Percentiles rank a stretch among this genome's conserved stretches.
Evolutionary conservation across 331 rosid species (phyloP).

Genomic region (Quercus phellos): DNA sequence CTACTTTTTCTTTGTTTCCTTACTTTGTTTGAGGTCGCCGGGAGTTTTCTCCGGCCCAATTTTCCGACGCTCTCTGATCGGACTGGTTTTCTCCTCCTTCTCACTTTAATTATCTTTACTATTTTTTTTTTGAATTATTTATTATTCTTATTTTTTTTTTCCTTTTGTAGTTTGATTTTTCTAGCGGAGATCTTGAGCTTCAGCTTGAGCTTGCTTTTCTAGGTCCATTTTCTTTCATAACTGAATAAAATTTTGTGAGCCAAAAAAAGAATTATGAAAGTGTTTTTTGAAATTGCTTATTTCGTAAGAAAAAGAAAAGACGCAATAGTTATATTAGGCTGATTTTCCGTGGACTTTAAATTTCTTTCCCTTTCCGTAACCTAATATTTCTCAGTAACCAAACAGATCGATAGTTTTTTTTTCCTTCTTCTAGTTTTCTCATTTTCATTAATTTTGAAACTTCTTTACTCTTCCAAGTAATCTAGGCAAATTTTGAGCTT

Average conservation of each 20-base stretch:
- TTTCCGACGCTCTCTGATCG: slow-evolving; percentile 7
- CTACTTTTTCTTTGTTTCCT: slow-evolving; percentile 18
- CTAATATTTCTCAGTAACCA: neutral
- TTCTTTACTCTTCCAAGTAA: neutral
- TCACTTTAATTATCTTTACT: neutral
- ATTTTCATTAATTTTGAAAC: neutral
- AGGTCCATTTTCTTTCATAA: slow-evolving; percentile 5
- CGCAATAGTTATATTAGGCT: too few relatives aligned
- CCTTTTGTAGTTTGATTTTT: neutral
- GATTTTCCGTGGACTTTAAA: neutral
- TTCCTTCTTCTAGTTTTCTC: neutral
- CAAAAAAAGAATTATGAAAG: neutral
- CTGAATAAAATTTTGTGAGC: slow-evolving; percentile 16
- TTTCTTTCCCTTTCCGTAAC: neutral
- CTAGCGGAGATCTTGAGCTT: slow-evolving; percentile 20
- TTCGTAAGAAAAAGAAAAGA: neutral
- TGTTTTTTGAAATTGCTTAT: neutral
- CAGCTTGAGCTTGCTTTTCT: slow-evolving; percentile 2
- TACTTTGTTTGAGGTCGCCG: slow-evolving; percentile 15
- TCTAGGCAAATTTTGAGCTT: neutral
- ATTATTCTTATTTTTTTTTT: neutral
- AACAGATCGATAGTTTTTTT: neutral
- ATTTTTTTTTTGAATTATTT: neutral
- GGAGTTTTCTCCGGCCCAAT: slow-evolving; percentile 17
- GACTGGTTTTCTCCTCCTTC: neutral